These are phyloP conservation scores for Saccharum spontaneum DNA, from an alignment of 176 grass and related monocot genomes.

Conservation along the genomic window DNA sequence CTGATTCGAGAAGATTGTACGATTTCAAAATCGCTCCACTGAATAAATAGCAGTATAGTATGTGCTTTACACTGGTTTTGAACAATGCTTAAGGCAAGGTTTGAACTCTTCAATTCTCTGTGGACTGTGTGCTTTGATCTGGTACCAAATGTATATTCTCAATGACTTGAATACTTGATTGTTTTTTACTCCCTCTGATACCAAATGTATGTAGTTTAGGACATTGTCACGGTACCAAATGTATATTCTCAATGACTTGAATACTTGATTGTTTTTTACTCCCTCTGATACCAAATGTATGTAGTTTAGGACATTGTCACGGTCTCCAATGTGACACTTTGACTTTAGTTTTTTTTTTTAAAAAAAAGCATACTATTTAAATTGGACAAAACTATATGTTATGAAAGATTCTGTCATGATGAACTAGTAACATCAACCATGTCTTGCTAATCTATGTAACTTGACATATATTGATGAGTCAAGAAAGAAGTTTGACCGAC, in stretches of 20 bases:
- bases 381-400: not conserved
- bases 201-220: too few relatives aligned
- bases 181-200: not conserved
- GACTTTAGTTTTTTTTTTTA: not conserved
- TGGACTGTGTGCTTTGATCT: not conserved
- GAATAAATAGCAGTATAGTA: not conserved
- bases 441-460: not conserved
- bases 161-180: not conserved
- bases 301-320: not conserved
- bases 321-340: too few relatives aligned
- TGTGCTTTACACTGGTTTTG: not conserved
- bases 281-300: not conserved
- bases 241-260: too few relatives aligned
- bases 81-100: not conserved
- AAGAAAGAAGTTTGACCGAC: not conserved
- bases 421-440: not conserved
- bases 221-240: not conserved
- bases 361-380: not conserved
- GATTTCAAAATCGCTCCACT: not conserved
- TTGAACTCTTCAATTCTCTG: not conserved
- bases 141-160: not conserved
- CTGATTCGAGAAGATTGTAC: conserved; percentile 11
- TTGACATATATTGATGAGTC: not conserved
- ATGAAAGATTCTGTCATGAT: not conserved
- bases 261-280: not conserved